A percentile compares a stretch with the other conserved stretches of the same genome.
Evolutionary conservation across 352 stramenopile genomes (phyloP).

Genomic region (Thalassiosira pacifica): DNA sequence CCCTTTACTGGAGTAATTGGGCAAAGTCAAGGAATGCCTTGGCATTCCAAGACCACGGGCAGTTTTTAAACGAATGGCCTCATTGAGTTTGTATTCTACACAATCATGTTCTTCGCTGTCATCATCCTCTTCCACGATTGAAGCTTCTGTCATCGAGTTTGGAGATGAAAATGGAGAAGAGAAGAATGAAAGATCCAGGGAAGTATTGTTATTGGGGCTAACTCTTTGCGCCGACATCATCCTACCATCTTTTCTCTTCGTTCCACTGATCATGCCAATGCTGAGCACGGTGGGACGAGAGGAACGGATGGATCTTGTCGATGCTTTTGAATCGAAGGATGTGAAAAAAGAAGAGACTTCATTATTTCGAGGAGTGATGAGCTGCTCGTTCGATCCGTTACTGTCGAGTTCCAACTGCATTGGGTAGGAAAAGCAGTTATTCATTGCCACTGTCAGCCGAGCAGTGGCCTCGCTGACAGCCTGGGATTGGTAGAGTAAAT

Average conservation of each 20-base stretch:
- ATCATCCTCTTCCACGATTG: conserved; percentile 31
- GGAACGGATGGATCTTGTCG: conserved; percentile 20
- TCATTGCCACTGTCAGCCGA: conserved; percentile 53
- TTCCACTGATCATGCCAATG: conserved; percentile 56
- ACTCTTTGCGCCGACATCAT: conserved; percentile 41
- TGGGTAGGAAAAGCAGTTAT: conserved; percentile 53
- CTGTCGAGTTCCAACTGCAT: conserved; percentile 41
- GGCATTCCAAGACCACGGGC: conserved; percentile 72
- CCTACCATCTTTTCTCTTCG: conserved; percentile 42
- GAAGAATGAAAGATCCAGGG: conserved; percentile 52
- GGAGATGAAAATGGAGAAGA: conserved; percentile 13
- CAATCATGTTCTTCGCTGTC: conserved; percentile 64
- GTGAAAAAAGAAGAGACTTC: conserved; percentile 8
- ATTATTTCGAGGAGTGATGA: conserved; percentile 32
- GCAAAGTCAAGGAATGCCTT: conserved; percentile 43
- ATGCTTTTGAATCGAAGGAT: conserved; percentile 57
- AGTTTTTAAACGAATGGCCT: conserved; percentile 71
- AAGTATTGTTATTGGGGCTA: conserved; percentile 14
- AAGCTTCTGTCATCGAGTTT: conserved; percentile 21
- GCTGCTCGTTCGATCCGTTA: conserved; percentile 36
- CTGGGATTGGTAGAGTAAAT: conserved; percentile 12
- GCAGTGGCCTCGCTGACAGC: conserved; percentile 60
- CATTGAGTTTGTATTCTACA: conserved; percentile 82
- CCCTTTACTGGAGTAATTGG: conserved; percentile 64
- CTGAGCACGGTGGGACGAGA: conserved; percentile 56